Evolutionary conservation across 768 basidiomycete genomes (phyloP).

Genomic region (Trametes cubensis): DNA sequence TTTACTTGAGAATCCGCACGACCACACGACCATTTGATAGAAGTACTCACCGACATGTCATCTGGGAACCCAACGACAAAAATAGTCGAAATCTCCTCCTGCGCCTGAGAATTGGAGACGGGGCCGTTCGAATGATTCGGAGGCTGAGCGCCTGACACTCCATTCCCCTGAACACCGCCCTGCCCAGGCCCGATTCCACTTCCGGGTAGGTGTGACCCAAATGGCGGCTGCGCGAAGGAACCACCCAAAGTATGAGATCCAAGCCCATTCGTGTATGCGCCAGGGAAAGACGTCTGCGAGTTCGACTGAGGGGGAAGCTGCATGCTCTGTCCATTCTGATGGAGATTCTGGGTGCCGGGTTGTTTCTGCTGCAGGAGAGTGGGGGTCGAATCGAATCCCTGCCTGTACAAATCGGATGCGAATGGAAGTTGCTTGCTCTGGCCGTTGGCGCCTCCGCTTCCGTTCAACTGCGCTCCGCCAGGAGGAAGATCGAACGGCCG

Average conservation of each 20-base stretch:
- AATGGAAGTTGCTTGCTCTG: constrained; percentile 27
- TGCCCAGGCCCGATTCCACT: constrained; percentile 38
- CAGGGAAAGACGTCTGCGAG: constrained; percentile 36
- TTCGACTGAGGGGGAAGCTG: constrained; percentile 39
- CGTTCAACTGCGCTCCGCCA: constrained; percentile 27
- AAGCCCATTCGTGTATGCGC: constrained; percentile 42
- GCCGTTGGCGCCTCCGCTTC: constrained; percentile 13
- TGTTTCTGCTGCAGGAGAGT: constrained; percentile 25
- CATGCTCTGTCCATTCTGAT: constrained; percentile 35
- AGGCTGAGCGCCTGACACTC: constrained; percentile 19
- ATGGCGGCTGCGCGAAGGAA: constrained; percentile 66
- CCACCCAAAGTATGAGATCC: constrained; percentile 35
- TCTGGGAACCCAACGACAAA: constrained; percentile 99
- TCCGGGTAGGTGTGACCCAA: constrained; percentile 65
- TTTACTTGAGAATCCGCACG: constrained; percentile 10
- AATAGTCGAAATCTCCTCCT: constrained; percentile 94
- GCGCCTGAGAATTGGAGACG: constrained; percentile 31
- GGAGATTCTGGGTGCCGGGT: constrained; percentile 15
- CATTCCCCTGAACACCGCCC: constrained; percentile 21
- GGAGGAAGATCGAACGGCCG: constrained; percentile 39
- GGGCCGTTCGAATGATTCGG: constrained; percentile 36
- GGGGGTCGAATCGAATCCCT: constrained; percentile 26
- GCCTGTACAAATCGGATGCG: constrained; percentile 28
- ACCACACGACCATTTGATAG: constrained; percentile 23
- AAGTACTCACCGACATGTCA: constrained; percentile 81